Conservation (phyloP, 257 asterid genomes). For the Nicotiana attenuata region DNA sequence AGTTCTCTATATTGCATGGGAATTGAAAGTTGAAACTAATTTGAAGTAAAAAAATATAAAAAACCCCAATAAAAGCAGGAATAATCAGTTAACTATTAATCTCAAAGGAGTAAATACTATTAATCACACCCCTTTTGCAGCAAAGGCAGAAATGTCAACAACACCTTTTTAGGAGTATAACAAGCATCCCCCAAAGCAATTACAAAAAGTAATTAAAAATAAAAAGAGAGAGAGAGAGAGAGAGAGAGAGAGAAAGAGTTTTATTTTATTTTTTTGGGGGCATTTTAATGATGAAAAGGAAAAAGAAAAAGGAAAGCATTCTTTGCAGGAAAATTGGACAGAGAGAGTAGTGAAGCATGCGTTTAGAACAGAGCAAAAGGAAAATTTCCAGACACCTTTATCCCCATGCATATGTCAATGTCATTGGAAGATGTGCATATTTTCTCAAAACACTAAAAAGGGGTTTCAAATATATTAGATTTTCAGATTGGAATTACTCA, state of each 20-base stretch:
- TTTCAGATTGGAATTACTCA: not conserved
- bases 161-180: not conserved
- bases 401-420: conserved; percentile 9
- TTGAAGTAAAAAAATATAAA: not conserved
- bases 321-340: not conserved
- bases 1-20: not conserved
- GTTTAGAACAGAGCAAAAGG: conserved; percentile 6
- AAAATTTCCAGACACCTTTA: not conserved
- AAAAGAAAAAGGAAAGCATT: not conserved
- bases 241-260: too few species aligned
- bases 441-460: conserved; percentile 10
- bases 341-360: not conserved
- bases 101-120: not conserved
- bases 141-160: not conserved
- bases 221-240: not conserved
- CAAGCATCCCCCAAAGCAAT: not conserved
- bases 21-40: not conserved
- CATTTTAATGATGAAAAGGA: too few species aligned
- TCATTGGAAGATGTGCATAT: conserved; percentile 15
- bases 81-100: not conserved
- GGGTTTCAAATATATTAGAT: conserved; percentile 1
- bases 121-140: not conserved
- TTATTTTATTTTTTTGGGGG: too few species aligned
- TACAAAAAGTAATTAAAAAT: not conserved
- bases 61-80: not conserved